phyloP scores from a whole-genome alignment of 2,329 filamentous ascomycete species.

The Hypoxylon sp. region DNA sequence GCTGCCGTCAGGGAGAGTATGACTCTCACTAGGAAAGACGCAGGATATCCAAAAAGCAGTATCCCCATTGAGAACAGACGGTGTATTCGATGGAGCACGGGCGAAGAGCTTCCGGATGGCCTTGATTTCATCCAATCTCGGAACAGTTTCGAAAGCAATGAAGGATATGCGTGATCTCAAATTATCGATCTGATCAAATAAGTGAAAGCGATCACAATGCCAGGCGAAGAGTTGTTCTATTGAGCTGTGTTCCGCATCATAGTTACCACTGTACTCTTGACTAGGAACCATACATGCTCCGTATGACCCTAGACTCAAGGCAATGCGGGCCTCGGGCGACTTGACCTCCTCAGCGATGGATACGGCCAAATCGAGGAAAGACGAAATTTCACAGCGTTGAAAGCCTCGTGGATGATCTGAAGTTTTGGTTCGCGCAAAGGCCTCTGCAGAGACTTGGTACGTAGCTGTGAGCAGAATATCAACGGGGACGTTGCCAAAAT shows the following conservation, averaged over 20 bases:
- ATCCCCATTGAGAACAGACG: slow-evolving; percentile 42
- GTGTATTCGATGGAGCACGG: slow-evolving; percentile 49
- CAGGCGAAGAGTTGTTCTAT: slow-evolving; percentile 65
- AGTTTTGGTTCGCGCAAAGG: slow-evolving; percentile 67
- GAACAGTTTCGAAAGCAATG: slow-evolving; percentile 77
- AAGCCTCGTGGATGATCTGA: slow-evolving; percentile 62
- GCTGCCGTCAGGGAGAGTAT: slow-evolving; percentile 71
- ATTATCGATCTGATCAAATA: slow-evolving; percentile 63
- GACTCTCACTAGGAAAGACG: slow-evolving; percentile 70
- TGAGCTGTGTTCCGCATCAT: slow-evolving; percentile 65
- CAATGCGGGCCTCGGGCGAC: slow-evolving; percentile 58
- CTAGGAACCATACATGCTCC: slow-evolving; percentile 77
- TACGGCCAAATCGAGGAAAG: slow-evolving; percentile 62
- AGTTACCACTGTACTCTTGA: slow-evolving; percentile 75
- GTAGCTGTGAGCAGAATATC: slow-evolving; percentile 78
- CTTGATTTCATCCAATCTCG: slow-evolving; percentile 72
- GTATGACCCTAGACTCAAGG: slow-evolving; percentile 76
- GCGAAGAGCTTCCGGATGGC: slow-evolving; percentile 67
- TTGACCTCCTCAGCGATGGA: slow-evolving; percentile 59
- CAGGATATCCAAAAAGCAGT: slow-evolving; percentile 73
- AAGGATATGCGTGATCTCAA: slow-evolving; percentile 63
- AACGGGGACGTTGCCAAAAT: slow-evolving; percentile 70
- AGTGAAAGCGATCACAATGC: slow-evolving; percentile 68
- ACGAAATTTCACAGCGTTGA: slow-evolving; percentile 56
- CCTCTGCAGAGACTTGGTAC: slow-evolving; percentile 73